Conservation (phyloP, 805 yeast genomes). For the Torulaspora quercuum region DNA sequence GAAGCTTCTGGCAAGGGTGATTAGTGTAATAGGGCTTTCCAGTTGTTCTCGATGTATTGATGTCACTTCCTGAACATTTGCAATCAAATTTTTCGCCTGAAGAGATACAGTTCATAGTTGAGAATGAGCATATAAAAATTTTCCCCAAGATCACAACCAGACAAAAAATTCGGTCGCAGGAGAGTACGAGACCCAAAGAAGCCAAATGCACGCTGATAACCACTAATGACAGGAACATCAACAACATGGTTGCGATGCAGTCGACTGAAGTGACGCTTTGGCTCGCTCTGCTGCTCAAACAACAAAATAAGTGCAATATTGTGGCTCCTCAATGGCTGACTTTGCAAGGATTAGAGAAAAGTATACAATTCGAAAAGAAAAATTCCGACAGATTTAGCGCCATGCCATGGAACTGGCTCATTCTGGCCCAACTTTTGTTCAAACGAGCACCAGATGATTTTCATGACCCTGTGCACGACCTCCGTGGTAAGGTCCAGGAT, state of each 20-base stretch:
- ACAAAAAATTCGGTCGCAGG: slow-evolving; percentile 14
- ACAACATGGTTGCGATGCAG: slow-evolving; percentile 52
- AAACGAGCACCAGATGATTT: slow-evolving; percentile 73
- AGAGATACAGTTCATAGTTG: slow-evolving; percentile 82
- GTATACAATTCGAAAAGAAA: slow-evolving; percentile 64
- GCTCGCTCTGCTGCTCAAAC: slow-evolving; percentile 79
- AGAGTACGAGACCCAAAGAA: slow-evolving; percentile 2
- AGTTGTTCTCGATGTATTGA: too few species aligned
- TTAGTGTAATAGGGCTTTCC: too few species aligned
- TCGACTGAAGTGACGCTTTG: slow-evolving; percentile 75
- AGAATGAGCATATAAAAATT: slow-evolving; percentile 67
- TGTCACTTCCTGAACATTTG: slow-evolving; percentile 61
- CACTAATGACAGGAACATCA: slow-evolving; percentile 36
- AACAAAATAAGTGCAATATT: slow-evolving; percentile 81
- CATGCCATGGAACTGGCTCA: slow-evolving; percentile 89
- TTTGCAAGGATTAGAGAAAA: slow-evolving; percentile 47
- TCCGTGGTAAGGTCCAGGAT: slow-evolving; percentile 74
- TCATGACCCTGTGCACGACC: slow-evolving; percentile 63
- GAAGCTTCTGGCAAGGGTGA: too few species aligned
- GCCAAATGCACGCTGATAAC: slow-evolving; percentile 30
- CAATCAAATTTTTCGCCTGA: slow-evolving; percentile 62
- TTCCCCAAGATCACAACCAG: slow-evolving; percentile 59
- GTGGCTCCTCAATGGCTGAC: slow-evolving; percentile 85
- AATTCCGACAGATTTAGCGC: slow-evolving; percentile 57
- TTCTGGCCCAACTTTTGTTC: slow-evolving; percentile 66